Base-by-base conservation (phyloP, 1,284 basidiomycete species). In the Kwoniella shivajii region DNA sequence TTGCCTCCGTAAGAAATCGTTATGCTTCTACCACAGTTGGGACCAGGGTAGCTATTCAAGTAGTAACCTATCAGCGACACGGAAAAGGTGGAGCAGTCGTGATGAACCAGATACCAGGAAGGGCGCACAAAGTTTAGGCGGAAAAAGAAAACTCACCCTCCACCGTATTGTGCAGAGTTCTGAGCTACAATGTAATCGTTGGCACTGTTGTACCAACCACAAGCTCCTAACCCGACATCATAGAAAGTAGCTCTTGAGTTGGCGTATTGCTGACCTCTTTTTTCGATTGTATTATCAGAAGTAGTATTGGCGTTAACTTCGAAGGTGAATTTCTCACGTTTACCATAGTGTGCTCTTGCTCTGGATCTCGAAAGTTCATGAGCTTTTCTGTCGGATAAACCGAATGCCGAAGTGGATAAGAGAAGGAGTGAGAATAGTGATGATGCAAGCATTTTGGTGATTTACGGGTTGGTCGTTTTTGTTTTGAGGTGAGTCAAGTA, bases 1-100 rank as follows among this genome's bases (percentile, higher is more conserved):
- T 85, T 86, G 62, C 87, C 88, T 33, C 81, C 78, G 72, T 82
- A 85, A 4, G 81, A 78, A 69, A 92, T 87, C 31, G 83, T 84
- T 64, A 91, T 85, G 18, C 65, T 68, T 75, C 84, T 77, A 69
- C 83, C 84, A 74, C 90, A 90, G 44, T 82, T 47, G 14, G 82
- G 78, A n/a, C 84, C 84, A 43, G 84, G 84, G 68, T 84, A 86
- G 11, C 82, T 81, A 39, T 49, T 43, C 31, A n/a, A n/a, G 9
- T 16, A 24, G 33, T 24, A 18, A 34, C 22, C 20, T 20, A 18
- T 20, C 10, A 54, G 14, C 22, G 63, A 59, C 18, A 80, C 84
- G 65, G 76, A 87, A 14, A 37, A 3, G 51, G 18, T 10, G 14
- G 1, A 37, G 3, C 26, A 48, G 36, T 22, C 22, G 20, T 13